Evolutionary conservation across 805 yeast genomes (phyloP), one percentile per base, ranked within the genome.

Genomic region (Saturnispora quitensis): DNA sequence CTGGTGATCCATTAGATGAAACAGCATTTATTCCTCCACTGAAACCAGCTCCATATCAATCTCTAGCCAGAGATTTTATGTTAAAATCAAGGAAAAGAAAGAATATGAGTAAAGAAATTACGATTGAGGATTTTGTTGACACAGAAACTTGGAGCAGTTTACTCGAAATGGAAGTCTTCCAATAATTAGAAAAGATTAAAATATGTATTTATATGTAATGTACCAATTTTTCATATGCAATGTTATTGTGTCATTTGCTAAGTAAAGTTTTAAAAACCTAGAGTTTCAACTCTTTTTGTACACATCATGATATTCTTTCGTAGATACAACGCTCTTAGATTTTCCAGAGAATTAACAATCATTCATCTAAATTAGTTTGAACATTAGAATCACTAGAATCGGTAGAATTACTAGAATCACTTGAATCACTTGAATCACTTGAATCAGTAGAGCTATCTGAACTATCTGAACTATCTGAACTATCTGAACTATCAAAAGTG

Each of bases 1-100:
- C 96, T 2, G 99, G 99, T 0, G 89, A 91, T 68, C 98, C 97
- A 8, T 62, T 91, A 59, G 96, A 91, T 63, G 68, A 70, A 22
- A 75, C 78, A 33, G 77, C 78, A 17, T 69, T 68, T 46, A 74
- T 89, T 40, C 89, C 89, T 5, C 75, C 82, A 42, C 72, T 91
- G 63, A 81, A 80, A 58, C 87, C 96, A 0, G 96, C 93, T 1
- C 82, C 84, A 5, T 67, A 73, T 0, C 70, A 71, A 9, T 81
- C 86, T 2, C 68, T 90, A 53, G 91, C 97, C 1, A 73, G 99
- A 52, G 99, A 93, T 66, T 88, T 89, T 60, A 83, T 89, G 31
- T 69, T 88, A 68, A 93, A 95, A 65, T 89, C 97, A 0, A 75
- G 99, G 64, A 80, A 82, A 59, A 76, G 97, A 59, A 91, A 89